Conservation (phyloP, 169 alveolate genomes). For the Eimeria necatrix region DNA sequence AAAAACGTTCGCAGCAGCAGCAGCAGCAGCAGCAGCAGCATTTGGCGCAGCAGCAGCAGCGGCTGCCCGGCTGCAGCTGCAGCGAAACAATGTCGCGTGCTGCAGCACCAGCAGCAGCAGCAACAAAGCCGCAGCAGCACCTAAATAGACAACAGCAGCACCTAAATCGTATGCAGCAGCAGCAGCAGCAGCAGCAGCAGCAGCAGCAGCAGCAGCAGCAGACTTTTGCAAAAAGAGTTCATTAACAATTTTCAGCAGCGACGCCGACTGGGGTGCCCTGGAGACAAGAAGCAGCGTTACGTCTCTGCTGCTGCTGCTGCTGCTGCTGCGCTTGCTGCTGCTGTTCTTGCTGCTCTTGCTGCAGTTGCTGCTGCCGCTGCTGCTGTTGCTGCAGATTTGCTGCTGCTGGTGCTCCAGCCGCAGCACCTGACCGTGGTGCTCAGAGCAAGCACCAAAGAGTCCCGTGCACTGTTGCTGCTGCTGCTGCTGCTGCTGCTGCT, state of each 20-base stretch:
- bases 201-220: not conserved
- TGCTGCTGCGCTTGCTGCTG: slow-evolving; percentile 44
- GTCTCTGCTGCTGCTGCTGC: slow-evolving; percentile 47
- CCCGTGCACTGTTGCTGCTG: not conserved
- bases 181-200: not conserved
- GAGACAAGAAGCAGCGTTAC: slow-evolving; percentile 18
- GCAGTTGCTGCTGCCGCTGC: slow-evolving; percentile 7
- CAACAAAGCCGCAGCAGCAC: not conserved
- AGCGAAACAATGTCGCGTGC: too few relatives aligned
- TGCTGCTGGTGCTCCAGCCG: not conserved
- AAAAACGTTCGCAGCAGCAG: slow-evolving; percentile 12
- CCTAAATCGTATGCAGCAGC: not conserved
- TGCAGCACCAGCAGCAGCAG: not conserved
- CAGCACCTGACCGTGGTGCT: not conserved
- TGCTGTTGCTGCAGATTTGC: not conserved
- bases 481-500: slow-evolving; percentile 21
- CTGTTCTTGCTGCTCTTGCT: slow-evolving; percentile 29
- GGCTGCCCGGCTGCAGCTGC: not conserved
- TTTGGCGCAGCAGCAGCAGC: not conserved
- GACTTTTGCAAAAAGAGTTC: not conserved
- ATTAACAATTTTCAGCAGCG: slow-evolving; percentile 16
- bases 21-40: not conserved
- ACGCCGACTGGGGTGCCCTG: slow-evolving; percentile 1
- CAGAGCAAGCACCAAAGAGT: not conserved
- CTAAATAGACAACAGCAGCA: not conserved